Evolutionary conservation across 352 stramenopile species (phyloP), one percentile per base, ranked within the genome.

Genomic region (Phytophthora kernoviae): DNA sequence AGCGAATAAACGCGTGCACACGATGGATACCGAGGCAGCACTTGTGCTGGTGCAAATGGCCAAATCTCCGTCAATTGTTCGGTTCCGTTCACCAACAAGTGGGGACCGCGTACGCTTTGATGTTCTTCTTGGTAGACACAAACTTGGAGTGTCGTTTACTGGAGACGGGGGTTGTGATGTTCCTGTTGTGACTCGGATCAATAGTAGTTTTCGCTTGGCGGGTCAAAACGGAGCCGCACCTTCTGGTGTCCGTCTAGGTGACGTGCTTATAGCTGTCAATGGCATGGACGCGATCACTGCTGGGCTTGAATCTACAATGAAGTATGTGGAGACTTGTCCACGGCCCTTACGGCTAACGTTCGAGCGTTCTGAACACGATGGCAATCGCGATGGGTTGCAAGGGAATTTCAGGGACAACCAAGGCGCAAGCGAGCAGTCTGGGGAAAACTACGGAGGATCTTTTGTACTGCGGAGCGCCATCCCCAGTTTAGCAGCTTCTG

Each of bases 231-330:
- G 15, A 1, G 22, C 45, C 18, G 55, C 61, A 36, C 15, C 41
- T 39, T 61, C 49, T 4, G 58, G 57, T 0, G 42, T 79, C 43
- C 71, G 46, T 6, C 47, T 77, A 2, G 77, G 81, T 1, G 79
- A 91, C 26, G 57, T 88, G 24, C 68, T 89, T 14, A 68, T 84
- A 11, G 77, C 70, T 27, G 77, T 88, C 9, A 87, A 91, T 36
- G 73, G 70, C 18, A 65, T 78, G 18, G 76, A 82, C n/a, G 52
- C 78, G 20, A 54, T 87, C 17, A 50, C 73, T 5, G 56, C 69
- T 44, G 75, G 79, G n/a, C 62, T 91, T 0, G 54, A 54, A 3
- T 36, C 60, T 8, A 66, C 75, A 15, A 75, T 76, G 43, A 68
- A 75, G 37, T 68, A 79, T 33, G 47, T 89, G 1, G 53, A 65